Evolutionary conservation across 148 eudicot genomes (phyloP).

Genomic region (Fagopyrum esculentum): DNA sequence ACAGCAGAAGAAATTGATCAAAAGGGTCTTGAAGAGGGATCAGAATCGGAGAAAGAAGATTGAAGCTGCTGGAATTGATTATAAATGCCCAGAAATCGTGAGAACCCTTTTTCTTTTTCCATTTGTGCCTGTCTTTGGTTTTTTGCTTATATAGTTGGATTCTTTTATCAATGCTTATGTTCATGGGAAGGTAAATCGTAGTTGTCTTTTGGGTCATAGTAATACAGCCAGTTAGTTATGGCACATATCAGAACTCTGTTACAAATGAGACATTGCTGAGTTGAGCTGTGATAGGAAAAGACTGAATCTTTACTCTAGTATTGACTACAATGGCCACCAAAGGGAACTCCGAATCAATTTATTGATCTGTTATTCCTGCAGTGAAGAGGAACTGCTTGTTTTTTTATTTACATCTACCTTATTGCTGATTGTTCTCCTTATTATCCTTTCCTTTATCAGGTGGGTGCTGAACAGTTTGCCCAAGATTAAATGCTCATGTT

Average conservation of each 20-base stretch:
- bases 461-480: conserved; percentile 28
- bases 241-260: not conserved
- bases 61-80: conserved; percentile 85
- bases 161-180: too few relatives aligned
- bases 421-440: not conserved
- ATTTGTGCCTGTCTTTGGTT: not conserved
- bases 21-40: conserved; percentile 61
- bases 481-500: conserved; percentile 20
- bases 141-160: not conserved
- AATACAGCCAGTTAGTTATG: not conserved
- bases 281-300: not conserved
- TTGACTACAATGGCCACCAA: not conserved
- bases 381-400: not conserved
- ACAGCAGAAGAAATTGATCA: conserved; percentile 64
- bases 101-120: conserved; percentile 21
- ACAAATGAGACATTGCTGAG: not conserved
- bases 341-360: not conserved
- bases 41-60: conserved; percentile 59
- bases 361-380: not conserved
- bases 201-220: too few relatives aligned
- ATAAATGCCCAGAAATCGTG: conserved; percentile 82
- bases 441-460: conserved; percentile 17
- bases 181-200: too few relatives aligned
- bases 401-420: not conserved
- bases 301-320: not conserved